A percentile compares a stretch with the other conserved stretches of the same genome.
Conservation (phyloP, 176 grass and related monocot species). For the Puya raimondii region DNA sequence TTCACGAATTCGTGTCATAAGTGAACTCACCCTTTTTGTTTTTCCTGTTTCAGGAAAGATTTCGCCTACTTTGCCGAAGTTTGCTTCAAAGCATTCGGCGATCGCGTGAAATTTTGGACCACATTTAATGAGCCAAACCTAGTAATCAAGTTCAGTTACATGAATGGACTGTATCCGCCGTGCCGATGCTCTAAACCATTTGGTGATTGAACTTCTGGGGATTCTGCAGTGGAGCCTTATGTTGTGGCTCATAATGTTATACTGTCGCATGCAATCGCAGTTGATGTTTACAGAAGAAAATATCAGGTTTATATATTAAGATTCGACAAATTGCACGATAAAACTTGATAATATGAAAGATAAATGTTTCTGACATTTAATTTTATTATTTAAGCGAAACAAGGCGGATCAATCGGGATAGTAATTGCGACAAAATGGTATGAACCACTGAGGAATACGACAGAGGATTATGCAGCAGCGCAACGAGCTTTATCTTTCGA, state of each 20-base stretch:
- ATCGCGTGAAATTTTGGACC: conserved; percentile 57
- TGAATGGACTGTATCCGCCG: conserved; percentile 28
- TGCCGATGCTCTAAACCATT: conserved; percentile 38
- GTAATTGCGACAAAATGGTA: conserved; percentile 33
- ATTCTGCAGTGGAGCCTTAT: conserved; percentile 70
- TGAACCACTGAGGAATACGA: conserved; percentile 33
- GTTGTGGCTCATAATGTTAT: conserved; percentile 59
- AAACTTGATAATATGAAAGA: neutral
- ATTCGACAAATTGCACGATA: neutral
- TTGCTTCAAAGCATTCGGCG: conserved; percentile 64
- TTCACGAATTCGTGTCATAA: neutral
- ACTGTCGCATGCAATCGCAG: conserved; percentile 50
- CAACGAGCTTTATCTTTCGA: conserved; percentile 15
- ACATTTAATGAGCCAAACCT: conserved; percentile 57
- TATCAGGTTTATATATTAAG: conserved; percentile 36
- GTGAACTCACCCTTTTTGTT: neutral
- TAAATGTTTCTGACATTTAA: neutral
- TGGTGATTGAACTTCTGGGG: conserved; percentile 41
- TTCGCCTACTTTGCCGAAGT: conserved; percentile 36
- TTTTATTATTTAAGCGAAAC: conserved; percentile 21
- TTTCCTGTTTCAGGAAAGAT: conserved; percentile 42
- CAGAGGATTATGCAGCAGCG: conserved; percentile 36
- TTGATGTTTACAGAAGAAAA: conserved; percentile 46
- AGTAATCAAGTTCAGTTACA: conserved; percentile 18
- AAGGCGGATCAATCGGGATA: conserved; percentile 45